Percentiles rank a stretch among this genome's conserved stretches.
phyloP scores from a whole-genome alignment of 768 basidiomycete genomes.

The Agaricus subrufescens region DNA sequence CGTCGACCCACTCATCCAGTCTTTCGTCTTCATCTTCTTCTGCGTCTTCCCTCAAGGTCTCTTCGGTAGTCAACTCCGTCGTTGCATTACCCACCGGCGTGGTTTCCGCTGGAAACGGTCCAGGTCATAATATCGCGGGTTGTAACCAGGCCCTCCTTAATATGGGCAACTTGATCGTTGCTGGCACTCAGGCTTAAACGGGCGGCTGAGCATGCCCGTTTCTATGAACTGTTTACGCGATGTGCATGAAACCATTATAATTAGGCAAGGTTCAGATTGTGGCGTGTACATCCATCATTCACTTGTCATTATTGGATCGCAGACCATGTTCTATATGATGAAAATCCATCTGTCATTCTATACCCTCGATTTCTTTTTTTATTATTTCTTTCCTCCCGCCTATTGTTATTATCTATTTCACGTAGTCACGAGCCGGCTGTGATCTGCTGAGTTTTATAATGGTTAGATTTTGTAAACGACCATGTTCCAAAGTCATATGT shows the following conservation, averaged over 20 bases:
- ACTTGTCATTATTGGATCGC: neutral
- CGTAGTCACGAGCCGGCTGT: neutral
- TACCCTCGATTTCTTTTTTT: neutral
- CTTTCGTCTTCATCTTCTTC: slow-evolving; percentile 1
- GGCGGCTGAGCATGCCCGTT: neutral
- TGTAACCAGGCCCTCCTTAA: slow-evolving; percentile 29
- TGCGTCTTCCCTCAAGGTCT: slow-evolving; percentile 6
- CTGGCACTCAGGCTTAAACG: slow-evolving; percentile 16
- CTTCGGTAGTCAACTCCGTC: neutral
- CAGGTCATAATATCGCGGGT: slow-evolving; percentile 15
- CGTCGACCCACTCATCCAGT: slow-evolving; percentile 1
- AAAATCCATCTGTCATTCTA: neutral
- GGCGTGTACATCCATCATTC: neutral
- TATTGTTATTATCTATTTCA: neutral
- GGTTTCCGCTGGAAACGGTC: slow-evolving; percentile 25
- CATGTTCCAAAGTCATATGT: no score
- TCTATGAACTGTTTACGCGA: neutral
- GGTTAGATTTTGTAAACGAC: neutral
- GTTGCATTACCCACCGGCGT: slow-evolving; percentile 7
- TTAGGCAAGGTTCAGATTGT: neutral
- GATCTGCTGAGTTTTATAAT: neutral
- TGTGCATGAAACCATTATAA: neutral
- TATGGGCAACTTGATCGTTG: slow-evolving; percentile 25
- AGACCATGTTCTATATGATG: neutral
- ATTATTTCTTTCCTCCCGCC: neutral